phyloP scores from a whole-genome alignment of 768 basidiomycete species.

The Cytidiella melzeri region DNA sequence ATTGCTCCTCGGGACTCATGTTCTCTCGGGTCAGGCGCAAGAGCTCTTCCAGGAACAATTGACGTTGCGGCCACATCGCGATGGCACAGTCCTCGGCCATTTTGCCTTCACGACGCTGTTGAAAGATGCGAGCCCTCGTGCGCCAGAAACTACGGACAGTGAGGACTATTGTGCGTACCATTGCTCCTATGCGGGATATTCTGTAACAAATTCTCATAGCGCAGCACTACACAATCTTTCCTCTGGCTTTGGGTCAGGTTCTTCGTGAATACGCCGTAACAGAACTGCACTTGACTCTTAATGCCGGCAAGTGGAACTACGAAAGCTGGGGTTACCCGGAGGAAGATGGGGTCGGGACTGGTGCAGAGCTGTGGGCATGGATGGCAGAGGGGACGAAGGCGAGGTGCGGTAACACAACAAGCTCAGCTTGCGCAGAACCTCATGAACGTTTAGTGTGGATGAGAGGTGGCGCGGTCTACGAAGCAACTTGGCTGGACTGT shows the following conservation, averaged over 20 bases:
- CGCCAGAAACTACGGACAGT: conserved; percentile 41
- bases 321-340: conserved; percentile 78
- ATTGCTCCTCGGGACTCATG: neutral
- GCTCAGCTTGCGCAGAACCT: neutral
- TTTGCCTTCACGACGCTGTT: conserved; percentile 76
- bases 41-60: conserved; percentile 56
- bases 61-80: conserved; percentile 53
- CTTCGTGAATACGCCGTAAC: conserved; percentile 80
- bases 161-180: conserved; percentile 42
- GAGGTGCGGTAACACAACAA: conserved; percentile 35
- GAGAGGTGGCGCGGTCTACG: conserved; percentile 80
- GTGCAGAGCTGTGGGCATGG: conserved; percentile 91
- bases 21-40: conserved; percentile 7
- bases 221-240: conserved; percentile 85
- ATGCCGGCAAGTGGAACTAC: conserved; percentile 91
- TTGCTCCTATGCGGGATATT: neutral
- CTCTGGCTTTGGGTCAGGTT: conserved; percentile 81
- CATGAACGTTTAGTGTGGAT: conserved; percentile 46
- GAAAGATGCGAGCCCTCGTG: conserved; percentile 45
- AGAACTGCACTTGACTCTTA: conserved; percentile 84
- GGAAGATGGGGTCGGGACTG: conserved; percentile 70
- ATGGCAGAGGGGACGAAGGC: conserved; percentile 57
- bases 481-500: conserved; percentile 87
- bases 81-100: conserved; percentile 75
- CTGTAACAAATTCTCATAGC: conserved; percentile 34